These are phyloP conservation scores for Tolypocladium cylindrosporum DNA, from an alignment of 2,329 filamentous ascomycete species.

Conservation along the genomic window DNA sequence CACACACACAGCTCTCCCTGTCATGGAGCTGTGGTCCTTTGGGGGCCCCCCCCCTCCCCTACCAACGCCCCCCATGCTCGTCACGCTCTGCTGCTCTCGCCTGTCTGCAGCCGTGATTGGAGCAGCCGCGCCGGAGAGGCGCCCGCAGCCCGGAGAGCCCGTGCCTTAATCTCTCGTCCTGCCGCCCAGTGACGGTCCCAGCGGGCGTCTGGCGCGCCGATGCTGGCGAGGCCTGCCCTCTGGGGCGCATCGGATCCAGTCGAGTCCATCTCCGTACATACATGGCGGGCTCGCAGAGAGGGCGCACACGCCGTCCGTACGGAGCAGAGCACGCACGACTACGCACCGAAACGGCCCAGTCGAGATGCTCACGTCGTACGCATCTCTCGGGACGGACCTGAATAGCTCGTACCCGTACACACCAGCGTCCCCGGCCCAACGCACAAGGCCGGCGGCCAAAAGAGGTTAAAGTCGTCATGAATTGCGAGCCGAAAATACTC, in stretches of 20 bases:
- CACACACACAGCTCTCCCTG: not conserved
- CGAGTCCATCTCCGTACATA: not conserved
- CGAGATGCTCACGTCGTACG: too few species aligned
- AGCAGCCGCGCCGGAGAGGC: not conserved
- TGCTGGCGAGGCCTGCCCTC: not conserved
- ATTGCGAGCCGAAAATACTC: not conserved
- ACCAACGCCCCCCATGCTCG: not conserved
- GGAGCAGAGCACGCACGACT: not conserved
- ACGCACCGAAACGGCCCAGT: not conserved
- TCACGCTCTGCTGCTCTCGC: not conserved
- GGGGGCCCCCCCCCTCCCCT: not conserved
- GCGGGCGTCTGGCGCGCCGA: not conserved
- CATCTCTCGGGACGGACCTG: not conserved
- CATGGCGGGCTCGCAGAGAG: not conserved
- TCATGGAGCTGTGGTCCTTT: not conserved
- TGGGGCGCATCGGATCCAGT: not conserved
- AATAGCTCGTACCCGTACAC: too few species aligned
- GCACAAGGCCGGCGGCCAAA: not conserved
- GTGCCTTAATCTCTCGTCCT: not conserved
- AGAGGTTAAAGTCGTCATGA: not conserved
- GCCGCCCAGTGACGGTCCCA: not conserved
- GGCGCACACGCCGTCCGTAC: not conserved
- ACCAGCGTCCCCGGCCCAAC: not conserved
- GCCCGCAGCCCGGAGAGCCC: not conserved
- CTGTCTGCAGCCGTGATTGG: not conserved